Conservation (phyloP, 257 asterid genomes). For the Galeopsis tetrahit region DNA sequence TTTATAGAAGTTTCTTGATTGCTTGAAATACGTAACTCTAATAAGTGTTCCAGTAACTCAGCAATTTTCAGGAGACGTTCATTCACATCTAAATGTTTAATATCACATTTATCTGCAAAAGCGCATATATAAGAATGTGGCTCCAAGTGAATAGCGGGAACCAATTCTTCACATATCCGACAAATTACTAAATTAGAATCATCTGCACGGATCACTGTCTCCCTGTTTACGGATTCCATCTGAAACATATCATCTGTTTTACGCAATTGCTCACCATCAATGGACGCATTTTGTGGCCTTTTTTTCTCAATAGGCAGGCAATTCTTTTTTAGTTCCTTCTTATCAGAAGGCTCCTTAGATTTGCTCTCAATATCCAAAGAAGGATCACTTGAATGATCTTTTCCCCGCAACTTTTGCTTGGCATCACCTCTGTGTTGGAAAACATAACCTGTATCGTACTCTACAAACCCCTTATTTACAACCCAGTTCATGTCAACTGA, state of each 20-base stretch:
- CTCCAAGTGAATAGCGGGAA: constrained; percentile 83
- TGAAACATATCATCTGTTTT: constrained; percentile 41
- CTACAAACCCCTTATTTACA: constrained; percentile 59
- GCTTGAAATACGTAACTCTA: constrained; percentile 63
- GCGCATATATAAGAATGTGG: constrained; percentile 96
- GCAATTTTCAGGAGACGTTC: constrained; percentile 83
- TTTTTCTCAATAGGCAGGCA: constrained; percentile 39
- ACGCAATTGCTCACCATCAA: constrained; percentile 39
- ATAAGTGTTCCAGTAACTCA: constrained; percentile 81
- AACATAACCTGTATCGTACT: constrained; percentile 44
- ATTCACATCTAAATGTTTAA: constrained; percentile 68
- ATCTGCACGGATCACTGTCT: constrained; percentile 53
- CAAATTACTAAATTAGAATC: constrained; percentile 79
- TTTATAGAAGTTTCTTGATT: constrained; percentile 56
- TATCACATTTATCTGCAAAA: constrained; percentile 86
- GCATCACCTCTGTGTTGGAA: constrained; percentile 39
- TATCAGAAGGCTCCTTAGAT: constrained; percentile 45
- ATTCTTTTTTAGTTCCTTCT: constrained; percentile 41
- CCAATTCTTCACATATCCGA: constrained; percentile 91
- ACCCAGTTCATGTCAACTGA: constrained; percentile 84
- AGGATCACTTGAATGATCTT: constrained; percentile 38
- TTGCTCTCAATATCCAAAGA: constrained; percentile 44
- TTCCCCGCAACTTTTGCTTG: constrained; percentile 44
- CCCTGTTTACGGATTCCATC: constrained; percentile 50
- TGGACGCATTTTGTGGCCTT: constrained; percentile 36